phyloP scores from a whole-genome alignment of 768 basidiomycete species.

The Paxillus ammoniavirescens region DNA sequence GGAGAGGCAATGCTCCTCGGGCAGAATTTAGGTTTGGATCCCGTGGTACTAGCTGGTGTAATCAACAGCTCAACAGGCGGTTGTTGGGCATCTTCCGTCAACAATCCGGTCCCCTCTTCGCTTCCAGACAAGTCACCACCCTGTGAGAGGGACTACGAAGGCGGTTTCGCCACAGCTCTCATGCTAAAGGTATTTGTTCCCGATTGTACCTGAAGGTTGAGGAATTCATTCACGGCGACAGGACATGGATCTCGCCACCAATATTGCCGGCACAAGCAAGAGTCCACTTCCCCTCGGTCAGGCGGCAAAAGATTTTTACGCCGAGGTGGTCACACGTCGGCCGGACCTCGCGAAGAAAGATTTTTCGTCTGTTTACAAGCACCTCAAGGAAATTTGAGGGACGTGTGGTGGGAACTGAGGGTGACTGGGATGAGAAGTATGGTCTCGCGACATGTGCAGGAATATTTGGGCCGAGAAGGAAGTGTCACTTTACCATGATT shows the following conservation, averaged over 20 bases:
- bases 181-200: slow-evolving; percentile 69
- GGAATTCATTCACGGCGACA: slow-evolving; percentile 29
- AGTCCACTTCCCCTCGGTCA: slow-evolving; percentile 65
- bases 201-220: not conserved
- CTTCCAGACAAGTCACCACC: slow-evolving; percentile 73
- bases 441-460: not conserved
- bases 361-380: slow-evolving; percentile 79
- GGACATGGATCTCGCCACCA: slow-evolving; percentile 83
- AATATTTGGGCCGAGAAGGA: not conserved
- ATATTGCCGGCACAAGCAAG: slow-evolving; percentile 49
- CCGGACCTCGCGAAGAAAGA: slow-evolving; percentile 69
- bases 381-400: slow-evolving; percentile 38
- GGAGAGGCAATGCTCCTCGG: slow-evolving; percentile 93
- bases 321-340: slow-evolving; percentile 46
- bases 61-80: slow-evolving; percentile 83
- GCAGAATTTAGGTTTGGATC: slow-evolving; percentile 74
- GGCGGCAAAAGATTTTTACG: slow-evolving; percentile 64
- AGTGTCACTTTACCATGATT: no score
- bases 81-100: slow-evolving; percentile 83
- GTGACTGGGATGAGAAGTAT: not conserved
- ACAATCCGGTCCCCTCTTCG: slow-evolving; percentile 83
- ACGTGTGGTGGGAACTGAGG: slow-evolving; percentile 11
- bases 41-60: slow-evolving; percentile 73
- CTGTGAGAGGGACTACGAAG: slow-evolving; percentile 79
- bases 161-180: slow-evolving; percentile 79